Conservation (phyloP, 2,329 filamentous ascomycete genomes). For the Westerdykella ornata region DNA sequence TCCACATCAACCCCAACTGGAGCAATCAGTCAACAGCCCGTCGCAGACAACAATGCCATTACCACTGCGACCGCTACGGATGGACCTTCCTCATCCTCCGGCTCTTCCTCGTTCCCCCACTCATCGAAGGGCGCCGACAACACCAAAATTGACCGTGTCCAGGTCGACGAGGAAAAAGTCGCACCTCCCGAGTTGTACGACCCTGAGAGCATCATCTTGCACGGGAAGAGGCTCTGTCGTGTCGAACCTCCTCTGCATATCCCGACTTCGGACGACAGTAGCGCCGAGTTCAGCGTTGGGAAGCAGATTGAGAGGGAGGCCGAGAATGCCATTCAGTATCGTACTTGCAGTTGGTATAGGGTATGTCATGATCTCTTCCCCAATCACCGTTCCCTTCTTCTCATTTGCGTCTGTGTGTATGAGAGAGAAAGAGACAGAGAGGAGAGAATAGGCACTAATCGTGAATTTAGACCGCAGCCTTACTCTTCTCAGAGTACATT, state of each 20-base stretch:
- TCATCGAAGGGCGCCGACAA: background rate
- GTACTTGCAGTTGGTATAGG: constrained; percentile 92
- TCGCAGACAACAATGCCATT: background rate
- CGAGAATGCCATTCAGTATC: constrained; percentile 77
- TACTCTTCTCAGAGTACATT: constrained; percentile 94
- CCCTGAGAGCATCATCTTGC: constrained; percentile 14
- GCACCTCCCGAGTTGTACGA: constrained; percentile 18
- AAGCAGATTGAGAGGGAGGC: constrained; percentile 72
- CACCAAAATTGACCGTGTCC: constrained; percentile 2
- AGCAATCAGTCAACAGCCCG: constrained; percentile 5
- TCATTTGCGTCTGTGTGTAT: background rate
- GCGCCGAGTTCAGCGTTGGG: constrained; percentile 44
- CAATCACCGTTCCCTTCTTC: background rate
- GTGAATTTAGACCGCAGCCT: constrained; percentile 61
- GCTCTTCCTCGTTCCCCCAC: background rate
- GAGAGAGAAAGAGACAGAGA: background rate
- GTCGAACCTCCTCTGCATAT: background rate
- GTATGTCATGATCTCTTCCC: constrained; percentile 35
- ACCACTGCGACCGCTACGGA: background rate
- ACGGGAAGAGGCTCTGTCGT: too few relatives aligned
- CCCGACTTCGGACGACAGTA: constrained; percentile 23
- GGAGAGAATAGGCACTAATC: constrained; percentile 7
- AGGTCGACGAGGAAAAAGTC: constrained; percentile 2
- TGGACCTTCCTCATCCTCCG: background rate
- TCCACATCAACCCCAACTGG: constrained; percentile 9